These are phyloP conservation scores for Claviceps sp. DNA, from an alignment of 2,329 filamentous ascomycete genomes.

Conservation along the genomic window DNA sequence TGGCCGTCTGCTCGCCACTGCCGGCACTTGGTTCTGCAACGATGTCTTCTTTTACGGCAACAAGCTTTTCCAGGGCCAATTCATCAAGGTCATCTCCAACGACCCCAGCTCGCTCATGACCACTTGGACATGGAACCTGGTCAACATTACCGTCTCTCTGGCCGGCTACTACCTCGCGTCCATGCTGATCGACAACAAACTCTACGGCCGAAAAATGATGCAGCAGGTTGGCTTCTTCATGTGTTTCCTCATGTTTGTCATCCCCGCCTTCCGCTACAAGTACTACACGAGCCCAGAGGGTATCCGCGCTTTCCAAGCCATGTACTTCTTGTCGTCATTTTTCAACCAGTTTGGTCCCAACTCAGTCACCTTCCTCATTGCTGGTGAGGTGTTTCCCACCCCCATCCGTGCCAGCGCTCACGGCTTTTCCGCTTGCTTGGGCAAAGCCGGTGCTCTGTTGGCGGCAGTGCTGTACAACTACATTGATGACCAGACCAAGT, in stretches of 20 bases:
- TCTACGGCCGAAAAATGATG: constrained; percentile 94
- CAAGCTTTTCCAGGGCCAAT: constrained; percentile 90
- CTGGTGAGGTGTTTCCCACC: constrained; percentile 92
- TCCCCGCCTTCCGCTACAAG: constrained; percentile 76
- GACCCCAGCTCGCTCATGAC: constrained; percentile 62
- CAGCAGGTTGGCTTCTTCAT: constrained; percentile 87
- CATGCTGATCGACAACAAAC: constrained; percentile 85
- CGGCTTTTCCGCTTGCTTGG: constrained; percentile 83
- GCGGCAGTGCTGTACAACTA: constrained; percentile 91
- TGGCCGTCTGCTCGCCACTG: constrained; percentile 72
- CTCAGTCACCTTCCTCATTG: constrained; percentile 89
- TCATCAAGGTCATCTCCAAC: constrained; percentile 70
- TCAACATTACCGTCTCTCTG: constrained; percentile 80
- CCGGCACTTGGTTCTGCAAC: constrained; percentile 87
- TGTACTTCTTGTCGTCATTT: constrained; percentile 97
- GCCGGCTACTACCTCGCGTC: constrained; percentile 83
- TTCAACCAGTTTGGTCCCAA: constrained; percentile 99
- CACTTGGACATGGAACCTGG: constrained; percentile 81
- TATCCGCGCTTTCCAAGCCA: constrained; percentile 85
- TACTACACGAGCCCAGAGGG: constrained; percentile 63
- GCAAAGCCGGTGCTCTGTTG: constrained; percentile 77
- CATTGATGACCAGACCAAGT: constrained; percentile 72
- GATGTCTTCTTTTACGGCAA: constrained; percentile 99
- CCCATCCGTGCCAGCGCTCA: constrained; percentile 87
- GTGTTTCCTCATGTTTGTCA: constrained; percentile 85